phyloP scores from a whole-genome alignment of 2,329 filamentous ascomycete genomes.

The Aureobasidium uvarum region DNA sequence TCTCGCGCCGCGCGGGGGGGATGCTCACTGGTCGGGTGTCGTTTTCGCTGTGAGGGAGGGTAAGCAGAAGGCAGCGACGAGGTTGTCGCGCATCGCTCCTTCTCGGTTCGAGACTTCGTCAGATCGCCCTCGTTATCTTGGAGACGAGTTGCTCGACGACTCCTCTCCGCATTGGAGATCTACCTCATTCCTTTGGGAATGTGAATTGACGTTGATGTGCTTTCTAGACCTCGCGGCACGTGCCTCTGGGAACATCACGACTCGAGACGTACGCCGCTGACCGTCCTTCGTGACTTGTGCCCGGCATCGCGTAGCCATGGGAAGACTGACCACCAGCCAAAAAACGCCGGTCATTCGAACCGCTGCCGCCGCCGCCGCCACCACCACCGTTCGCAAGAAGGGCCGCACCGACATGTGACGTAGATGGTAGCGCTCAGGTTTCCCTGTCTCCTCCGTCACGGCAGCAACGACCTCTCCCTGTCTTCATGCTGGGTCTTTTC shows the following conservation, averaged over 20 bases:
- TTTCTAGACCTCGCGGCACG: slow-evolving; percentile 1
- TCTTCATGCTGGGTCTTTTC: neutral
- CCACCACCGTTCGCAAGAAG: slow-evolving; percentile 5
- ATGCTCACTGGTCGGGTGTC: neutral
- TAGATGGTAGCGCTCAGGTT: neutral
- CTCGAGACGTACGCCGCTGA: slow-evolving; percentile 8
- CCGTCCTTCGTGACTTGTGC: neutral
- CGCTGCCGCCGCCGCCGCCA: slow-evolving; percentile 9
- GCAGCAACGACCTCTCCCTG: slow-evolving; percentile 15
- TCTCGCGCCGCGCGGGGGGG: neutral
- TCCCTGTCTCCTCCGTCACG: neutral
- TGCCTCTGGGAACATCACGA: neutral
- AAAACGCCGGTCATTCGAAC: neutral
- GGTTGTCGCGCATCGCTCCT: slow-evolving; percentile 13
- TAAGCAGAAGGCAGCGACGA: neutral
- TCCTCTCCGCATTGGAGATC: neutral
- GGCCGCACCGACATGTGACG: slow-evolving; percentile 8
- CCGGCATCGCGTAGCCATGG: neutral
- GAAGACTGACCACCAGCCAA: neutral
- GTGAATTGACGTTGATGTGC: slow-evolving; percentile 14
- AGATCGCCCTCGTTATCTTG: neutral
- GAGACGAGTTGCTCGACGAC: neutral
- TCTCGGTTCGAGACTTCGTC: neutral
- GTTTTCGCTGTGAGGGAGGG: neutral
- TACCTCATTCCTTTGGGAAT: slow-evolving; percentile 1